Evolutionary conservation across 768 basidiomycete genomes (phyloP).

Genomic region (Naganishia randhawae): DNA sequence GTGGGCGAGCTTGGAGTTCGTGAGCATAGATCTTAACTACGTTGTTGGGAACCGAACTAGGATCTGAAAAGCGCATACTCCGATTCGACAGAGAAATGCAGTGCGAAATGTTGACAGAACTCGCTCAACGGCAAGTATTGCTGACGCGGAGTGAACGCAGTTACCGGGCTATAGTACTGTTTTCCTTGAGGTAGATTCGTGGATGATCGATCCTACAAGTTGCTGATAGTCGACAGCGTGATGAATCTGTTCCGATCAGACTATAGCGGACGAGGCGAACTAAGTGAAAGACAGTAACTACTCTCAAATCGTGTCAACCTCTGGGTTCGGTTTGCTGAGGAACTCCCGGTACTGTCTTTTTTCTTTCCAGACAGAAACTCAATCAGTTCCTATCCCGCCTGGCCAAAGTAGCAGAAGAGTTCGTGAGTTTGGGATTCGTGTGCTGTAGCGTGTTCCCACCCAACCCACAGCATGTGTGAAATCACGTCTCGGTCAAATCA

Average conservation of each 20-base stretch:
- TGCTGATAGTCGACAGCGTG: constrained; percentile 87
- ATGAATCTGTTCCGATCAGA: constrained; percentile 87
- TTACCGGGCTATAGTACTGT: not conserved
- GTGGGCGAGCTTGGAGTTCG: constrained; percentile 31
- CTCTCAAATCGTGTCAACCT: constrained; percentile 56
- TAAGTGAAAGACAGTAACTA: constrained; percentile 83
- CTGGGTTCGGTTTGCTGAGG: constrained; percentile 23
- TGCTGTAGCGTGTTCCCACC: not conserved
- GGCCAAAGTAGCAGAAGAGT: constrained; percentile 86
- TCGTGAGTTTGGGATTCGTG: constrained; percentile 54
- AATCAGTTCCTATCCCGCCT: constrained; percentile 88
- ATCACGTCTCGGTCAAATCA: constrained; percentile 24
- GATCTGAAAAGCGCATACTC: constrained; percentile 56
- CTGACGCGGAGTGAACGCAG: constrained; percentile 39
- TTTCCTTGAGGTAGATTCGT: constrained; percentile 35
- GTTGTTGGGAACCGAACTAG: constrained; percentile 50
- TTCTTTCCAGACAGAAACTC: constrained; percentile 56
- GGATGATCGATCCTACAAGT: constrained; percentile 45
- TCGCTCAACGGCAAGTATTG: constrained; percentile 42
- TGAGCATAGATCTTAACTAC: constrained; percentile 8
- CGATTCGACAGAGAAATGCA: constrained; percentile 40
- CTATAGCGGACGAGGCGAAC: constrained; percentile 85
- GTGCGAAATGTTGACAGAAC: constrained; percentile 46
- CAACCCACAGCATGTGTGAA: too few relatives aligned
- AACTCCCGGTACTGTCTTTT: not conserved